phyloP scores from a whole-genome alignment of 2,329 filamentous ascomycete genomes.

The Penicillium sp. region DNA sequence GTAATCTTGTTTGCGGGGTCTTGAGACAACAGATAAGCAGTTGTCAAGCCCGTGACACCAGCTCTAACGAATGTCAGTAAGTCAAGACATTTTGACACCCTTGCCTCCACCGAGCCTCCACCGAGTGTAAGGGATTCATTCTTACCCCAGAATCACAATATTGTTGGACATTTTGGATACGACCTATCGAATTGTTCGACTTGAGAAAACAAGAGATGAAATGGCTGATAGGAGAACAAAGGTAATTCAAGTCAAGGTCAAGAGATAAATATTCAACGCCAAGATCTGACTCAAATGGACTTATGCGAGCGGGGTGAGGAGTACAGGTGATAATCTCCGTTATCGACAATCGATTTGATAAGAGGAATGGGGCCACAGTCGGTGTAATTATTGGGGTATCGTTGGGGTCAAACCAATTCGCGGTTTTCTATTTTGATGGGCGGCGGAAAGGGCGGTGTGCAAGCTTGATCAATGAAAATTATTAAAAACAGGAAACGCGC shows the following conservation, averaged over 20 bases:
- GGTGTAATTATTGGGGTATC: slow-evolving; percentile 10
- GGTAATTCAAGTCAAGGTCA: neutral
- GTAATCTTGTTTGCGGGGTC: slow-evolving; percentile 62
- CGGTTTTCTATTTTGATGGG: slow-evolving; percentile 3
- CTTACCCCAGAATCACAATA: slow-evolving; percentile 44
- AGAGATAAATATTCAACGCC: neutral
- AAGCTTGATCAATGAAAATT: neutral
- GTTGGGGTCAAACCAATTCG: neutral
- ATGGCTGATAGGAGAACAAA: neutral
- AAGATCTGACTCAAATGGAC: neutral
- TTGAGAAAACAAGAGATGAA: neutral
- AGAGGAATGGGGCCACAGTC: slow-evolving; percentile 11
- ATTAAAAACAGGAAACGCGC: slow-evolving; percentile 9
- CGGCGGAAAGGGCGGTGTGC: slow-evolving; percentile 16
- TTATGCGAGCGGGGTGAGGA: slow-evolving; percentile 14
- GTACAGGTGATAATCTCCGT: slow-evolving; percentile 1
- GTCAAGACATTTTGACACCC: neutral
- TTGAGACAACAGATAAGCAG: slow-evolving; percentile 61
- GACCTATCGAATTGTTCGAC: neutral
- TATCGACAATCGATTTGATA: slow-evolving; percentile 16
- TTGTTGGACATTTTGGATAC: slow-evolving; percentile 35
- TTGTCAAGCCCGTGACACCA: slow-evolving; percentile 66
- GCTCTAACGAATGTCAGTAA: slow-evolving; percentile 48
- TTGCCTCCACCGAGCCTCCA: slow-evolving; percentile 2
- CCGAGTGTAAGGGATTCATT: neutral